Evolutionary conservation across 345 rosid genomes (phyloP).

Genomic region (Eucalyptus victrix): DNA sequence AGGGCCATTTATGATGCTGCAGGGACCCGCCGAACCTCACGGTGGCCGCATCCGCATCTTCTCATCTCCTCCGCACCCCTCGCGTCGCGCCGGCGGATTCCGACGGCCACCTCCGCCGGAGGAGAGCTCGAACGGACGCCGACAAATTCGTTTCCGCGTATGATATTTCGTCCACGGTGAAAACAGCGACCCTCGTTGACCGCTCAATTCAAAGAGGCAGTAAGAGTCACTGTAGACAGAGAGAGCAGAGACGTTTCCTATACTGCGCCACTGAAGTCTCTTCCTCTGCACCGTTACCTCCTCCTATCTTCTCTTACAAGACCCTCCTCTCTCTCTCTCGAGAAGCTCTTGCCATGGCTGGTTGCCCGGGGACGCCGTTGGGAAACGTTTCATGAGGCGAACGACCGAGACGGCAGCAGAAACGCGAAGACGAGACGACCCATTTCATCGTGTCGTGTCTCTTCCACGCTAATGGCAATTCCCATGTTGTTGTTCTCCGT

Average conservation of each 20-base stretch:
- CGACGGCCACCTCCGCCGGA: neutral
- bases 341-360: neutral
- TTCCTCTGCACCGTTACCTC: neutral
- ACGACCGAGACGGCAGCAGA: neutral
- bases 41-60: neutral
- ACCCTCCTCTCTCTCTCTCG: neutral
- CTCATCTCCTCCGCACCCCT: neutral
- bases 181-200: neutral
- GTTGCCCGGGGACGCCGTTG: neutral
- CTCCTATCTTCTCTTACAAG: neutral
- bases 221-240: neutral
- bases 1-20: neutral
- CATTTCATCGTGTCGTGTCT: neutral
- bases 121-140: neutral
- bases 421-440: neutral
- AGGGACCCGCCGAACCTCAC: neutral
- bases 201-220: neutral
- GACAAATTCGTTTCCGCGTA: neutral
- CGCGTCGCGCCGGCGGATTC: neutral
- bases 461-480: neutral
- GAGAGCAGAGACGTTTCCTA: neutral
- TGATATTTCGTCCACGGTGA: neutral
- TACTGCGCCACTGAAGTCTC: neutral
- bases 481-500: neutral
- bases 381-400: neutral